A percentile compares a stretch with the other conserved stretches of the same genome.
These are phyloP conservation scores for Fomes fomentarius DNA, from an alignment of 1,284 basidiomycete species.

Conservation along the genomic window DNA sequence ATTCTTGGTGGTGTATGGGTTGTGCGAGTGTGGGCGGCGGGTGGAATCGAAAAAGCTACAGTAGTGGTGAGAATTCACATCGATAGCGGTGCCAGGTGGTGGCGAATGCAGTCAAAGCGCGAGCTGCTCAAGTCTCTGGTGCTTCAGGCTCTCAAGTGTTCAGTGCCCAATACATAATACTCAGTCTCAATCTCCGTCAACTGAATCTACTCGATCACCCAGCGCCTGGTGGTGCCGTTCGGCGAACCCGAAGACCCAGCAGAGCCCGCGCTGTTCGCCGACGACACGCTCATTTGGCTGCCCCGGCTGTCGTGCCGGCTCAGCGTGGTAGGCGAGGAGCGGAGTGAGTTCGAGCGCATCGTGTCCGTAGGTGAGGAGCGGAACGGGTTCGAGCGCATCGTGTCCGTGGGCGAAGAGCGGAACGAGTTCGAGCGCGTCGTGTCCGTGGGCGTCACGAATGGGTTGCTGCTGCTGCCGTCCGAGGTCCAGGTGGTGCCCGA, in stretches of 20 bases:
- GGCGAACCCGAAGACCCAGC: constrained; percentile 16
- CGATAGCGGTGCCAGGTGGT: neutral
- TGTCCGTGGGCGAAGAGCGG: neutral
- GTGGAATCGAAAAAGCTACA: neutral
- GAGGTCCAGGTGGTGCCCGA: constrained; percentile 27
- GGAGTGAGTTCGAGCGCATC: too few species aligned
- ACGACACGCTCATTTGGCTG: constrained; percentile 22
- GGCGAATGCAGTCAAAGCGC: neutral
- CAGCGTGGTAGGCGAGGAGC: constrained; percentile 8
- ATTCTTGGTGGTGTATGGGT: too few species aligned
- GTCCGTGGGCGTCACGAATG: constrained; percentile 18
- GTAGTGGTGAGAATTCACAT: neutral
- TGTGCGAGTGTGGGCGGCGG: neutral
- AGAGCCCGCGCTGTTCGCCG: constrained; percentile 15
- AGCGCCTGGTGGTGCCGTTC: constrained; percentile 42
- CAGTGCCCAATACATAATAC: neutral
- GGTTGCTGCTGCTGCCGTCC: constrained; percentile 6
- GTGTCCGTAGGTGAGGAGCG: neutral
- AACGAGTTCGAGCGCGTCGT: neutral
- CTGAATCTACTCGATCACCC: constrained; percentile 58
- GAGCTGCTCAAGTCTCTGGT: neutral
- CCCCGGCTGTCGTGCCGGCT: constrained; percentile 19
- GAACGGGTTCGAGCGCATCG: neutral
- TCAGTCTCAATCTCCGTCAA: neutral
- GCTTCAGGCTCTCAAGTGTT: neutral